phyloP scores from a whole-genome alignment of 164 flowering plant species.

The Houttuynia cordata region DNA sequence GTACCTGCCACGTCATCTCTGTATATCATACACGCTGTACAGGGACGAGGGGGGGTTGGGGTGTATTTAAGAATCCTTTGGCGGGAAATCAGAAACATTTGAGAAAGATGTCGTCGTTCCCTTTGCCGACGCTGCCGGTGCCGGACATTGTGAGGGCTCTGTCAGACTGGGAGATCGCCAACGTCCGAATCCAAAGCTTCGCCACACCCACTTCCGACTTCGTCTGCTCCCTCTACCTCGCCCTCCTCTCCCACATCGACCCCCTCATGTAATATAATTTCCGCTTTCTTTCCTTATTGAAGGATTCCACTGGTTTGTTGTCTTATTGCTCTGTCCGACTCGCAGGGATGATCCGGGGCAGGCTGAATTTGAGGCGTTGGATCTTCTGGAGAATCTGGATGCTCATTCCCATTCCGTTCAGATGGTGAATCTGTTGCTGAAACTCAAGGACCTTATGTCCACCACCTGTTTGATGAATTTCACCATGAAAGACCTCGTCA shows the following conservation, averaged over 20 bases:
- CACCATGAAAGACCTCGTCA: constrained; percentile 46
- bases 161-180: constrained; percentile 30
- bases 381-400: constrained; percentile 77
- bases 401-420: constrained; percentile 39
- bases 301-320: background rate
- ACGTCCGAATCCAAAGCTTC: constrained; percentile 36
- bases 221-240: constrained; percentile 37
- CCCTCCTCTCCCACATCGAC: constrained; percentile 18
- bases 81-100: background rate
- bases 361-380: constrained; percentile 57
- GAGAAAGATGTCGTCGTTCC: constrained; percentile 27
- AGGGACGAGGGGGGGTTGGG: no score
- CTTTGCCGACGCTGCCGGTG: constrained; percentile 32
- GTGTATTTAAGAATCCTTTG: background rate
- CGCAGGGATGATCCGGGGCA: constrained; percentile 66
- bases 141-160: constrained; percentile 37
- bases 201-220: constrained; percentile 41
- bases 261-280: background rate
- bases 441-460: constrained; percentile 38
- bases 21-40: no score
- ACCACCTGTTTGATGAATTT: constrained; percentile 46
- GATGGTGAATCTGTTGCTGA: constrained; percentile 37
- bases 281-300: background rate
- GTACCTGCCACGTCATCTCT: no score
- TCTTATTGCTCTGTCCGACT: background rate